phyloP scores from a whole-genome alignment of 306 rosid species.

The Cicer yamashitae region DNA sequence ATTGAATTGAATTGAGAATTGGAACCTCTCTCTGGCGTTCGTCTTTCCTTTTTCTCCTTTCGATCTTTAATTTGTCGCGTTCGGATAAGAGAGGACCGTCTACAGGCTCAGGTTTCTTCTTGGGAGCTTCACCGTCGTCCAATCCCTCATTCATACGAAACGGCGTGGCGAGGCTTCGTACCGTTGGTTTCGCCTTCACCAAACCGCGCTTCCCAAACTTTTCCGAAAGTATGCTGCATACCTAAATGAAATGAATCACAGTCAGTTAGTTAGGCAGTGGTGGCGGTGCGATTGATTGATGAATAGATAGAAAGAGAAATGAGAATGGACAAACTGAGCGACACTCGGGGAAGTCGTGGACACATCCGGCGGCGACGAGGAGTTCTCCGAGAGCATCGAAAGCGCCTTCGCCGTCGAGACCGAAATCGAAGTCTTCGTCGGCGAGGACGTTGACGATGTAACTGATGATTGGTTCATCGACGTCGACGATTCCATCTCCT shows the following conservation, averaged over 20 bases:
- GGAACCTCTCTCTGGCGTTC: constrained; percentile 96
- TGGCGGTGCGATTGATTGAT: neutral
- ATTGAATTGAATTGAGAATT: neutral
- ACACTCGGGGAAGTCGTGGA: constrained; percentile 72
- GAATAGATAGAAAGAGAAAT: neutral
- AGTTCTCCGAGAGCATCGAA: constrained; percentile 89
- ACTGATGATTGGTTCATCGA: constrained; percentile 86
- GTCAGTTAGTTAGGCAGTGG: neutral
- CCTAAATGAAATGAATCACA: constrained; percentile 49
- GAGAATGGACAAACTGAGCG: constrained; percentile 67
- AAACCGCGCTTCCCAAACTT: constrained; percentile 93
- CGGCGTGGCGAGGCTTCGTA: constrained; percentile 88
- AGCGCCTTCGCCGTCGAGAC: constrained; percentile 86
- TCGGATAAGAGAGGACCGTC: constrained; percentile 91
- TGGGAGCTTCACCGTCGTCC: constrained; percentile 76
- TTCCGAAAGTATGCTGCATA: constrained; percentile 74
- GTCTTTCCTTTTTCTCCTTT: constrained; percentile 87
- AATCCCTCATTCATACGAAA: constrained; percentile 91
- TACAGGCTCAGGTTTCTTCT: constrained; percentile 82
- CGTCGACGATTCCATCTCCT: constrained; percentile 71
- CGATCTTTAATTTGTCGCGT: constrained; percentile 80
- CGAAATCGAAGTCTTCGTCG: constrained; percentile 95
- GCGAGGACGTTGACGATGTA: constrained; percentile 95
- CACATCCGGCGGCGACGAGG: constrained; percentile 87
- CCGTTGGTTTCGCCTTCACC: constrained; percentile 75